Evolutionary conservation across 2,329 filamentous ascomycete genomes (phyloP).

Genomic region (Pseudocercospora pini-densiflorae): DNA sequence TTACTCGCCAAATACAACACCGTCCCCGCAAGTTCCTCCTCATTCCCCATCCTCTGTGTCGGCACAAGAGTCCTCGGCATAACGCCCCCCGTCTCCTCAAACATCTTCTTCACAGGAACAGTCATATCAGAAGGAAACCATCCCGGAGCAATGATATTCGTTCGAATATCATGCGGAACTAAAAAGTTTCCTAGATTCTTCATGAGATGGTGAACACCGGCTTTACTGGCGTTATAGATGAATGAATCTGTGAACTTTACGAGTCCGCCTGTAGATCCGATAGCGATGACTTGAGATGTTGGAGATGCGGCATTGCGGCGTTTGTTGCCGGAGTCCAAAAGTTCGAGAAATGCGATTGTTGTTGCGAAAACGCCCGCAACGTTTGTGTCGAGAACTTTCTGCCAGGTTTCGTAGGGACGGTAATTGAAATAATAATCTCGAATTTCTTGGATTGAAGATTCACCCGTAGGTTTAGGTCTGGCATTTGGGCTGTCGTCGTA

Average conservation of each 20-base stretch:
- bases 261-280: slow-evolving; percentile 46
- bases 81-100: slow-evolving; percentile 40
- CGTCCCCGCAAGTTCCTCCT: slow-evolving; percentile 55
- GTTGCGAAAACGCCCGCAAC: slow-evolving; percentile 51
- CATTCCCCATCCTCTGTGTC: slow-evolving; percentile 36
- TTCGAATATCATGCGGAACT: slow-evolving; percentile 51
- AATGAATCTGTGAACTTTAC: slow-evolving; percentile 39
- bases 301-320: slow-evolving; percentile 45
- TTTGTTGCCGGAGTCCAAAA: slow-evolving; percentile 51
- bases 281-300: slow-evolving; percentile 53
- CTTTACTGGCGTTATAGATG: slow-evolving; percentile 51
- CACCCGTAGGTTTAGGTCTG: slow-evolving; percentile 47
- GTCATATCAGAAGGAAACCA: slow-evolving; percentile 53
- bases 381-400: slow-evolving; percentile 48
- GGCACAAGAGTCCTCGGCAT: slow-evolving; percentile 39
- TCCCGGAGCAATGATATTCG: slow-evolving; percentile 53
- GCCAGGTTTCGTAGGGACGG: slow-evolving; percentile 52
- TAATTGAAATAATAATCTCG: slow-evolving; percentile 47
- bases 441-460: slow-evolving; percentile 35
- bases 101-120: slow-evolving; percentile 38
- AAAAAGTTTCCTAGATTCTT: slow-evolving; percentile 51
- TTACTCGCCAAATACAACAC: slow-evolving; percentile 57
- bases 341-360: slow-evolving; percentile 50
- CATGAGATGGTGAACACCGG: slow-evolving; percentile 50
- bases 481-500: slow-evolving; percentile 36